A percentile compares a stretch with the other conserved stretches of the same genome.
phyloP scores from a whole-genome alignment of 202 grass and related monocot genomes.

The Thinopyrum obtusiflorum region DNA sequence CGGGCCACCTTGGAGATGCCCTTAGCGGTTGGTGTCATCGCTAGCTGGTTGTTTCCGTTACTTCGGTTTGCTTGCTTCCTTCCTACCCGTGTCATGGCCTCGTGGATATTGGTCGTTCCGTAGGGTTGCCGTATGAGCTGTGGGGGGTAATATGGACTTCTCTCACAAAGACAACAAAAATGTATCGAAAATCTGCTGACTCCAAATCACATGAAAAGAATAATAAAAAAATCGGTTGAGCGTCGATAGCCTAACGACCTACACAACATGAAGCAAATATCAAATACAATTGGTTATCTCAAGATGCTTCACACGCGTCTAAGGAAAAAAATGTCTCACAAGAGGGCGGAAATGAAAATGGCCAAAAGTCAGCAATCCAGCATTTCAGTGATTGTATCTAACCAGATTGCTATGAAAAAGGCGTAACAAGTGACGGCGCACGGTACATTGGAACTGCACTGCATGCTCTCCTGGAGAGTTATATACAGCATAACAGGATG shows the following conservation, averaged over 20 bases:
- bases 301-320: not conserved
- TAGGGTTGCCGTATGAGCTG: too few relatives aligned
- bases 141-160: too few relatives aligned
- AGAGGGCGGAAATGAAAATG: not conserved
- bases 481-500: conserved; percentile 25
- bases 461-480: conserved; percentile 15
- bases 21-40: too few relatives aligned
- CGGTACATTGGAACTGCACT: not conserved
- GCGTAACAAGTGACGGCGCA: not conserved
- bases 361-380: not conserved
- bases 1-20: too few relatives aligned
- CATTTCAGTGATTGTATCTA: conserved; percentile 12
- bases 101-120: too few relatives aligned
- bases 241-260: not conserved
- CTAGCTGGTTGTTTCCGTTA: too few relatives aligned
- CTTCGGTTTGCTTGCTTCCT: too few relatives aligned
- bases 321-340: not conserved
- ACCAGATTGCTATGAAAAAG: not conserved
- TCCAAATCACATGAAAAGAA: not conserved
- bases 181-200: not conserved
- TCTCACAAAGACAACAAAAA: not conserved
- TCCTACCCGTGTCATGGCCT: too few relatives aligned
- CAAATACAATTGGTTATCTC: not conserved
- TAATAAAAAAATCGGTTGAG: not conserved
- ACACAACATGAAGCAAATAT: conserved; percentile 13